Evolutionary conservation across 2,329 filamentous ascomycete species (phyloP).

Genomic region (Colletotrichum filicis): DNA sequence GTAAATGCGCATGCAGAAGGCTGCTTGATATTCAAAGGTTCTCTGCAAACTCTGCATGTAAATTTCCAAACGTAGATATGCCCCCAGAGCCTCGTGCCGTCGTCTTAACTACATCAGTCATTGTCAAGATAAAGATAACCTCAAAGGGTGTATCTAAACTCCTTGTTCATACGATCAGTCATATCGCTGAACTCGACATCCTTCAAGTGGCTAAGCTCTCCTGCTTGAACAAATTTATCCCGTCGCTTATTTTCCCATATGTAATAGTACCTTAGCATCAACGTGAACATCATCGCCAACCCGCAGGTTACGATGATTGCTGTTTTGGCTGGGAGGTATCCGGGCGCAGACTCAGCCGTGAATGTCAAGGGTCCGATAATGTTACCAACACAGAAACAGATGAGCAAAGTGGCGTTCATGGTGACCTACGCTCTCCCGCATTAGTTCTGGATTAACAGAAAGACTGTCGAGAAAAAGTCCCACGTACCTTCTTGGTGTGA

Average conservation of each 20-base stretch:
- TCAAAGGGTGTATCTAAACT: slow-evolving; percentile 55
- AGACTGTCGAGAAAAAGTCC: background rate
- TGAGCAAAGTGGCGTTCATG: slow-evolving; percentile 58
- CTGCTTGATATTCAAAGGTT: no score
- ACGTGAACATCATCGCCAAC: slow-evolving; percentile 15
- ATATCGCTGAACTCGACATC: slow-evolving; percentile 68
- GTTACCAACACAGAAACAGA: slow-evolving; percentile 58
- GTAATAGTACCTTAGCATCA: slow-evolving; percentile 22
- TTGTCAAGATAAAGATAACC: background rate
- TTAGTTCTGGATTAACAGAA: no score
- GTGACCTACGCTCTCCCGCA: slow-evolving; percentile 49
- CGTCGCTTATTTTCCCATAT: slow-evolving; percentile 24
- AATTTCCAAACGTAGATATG: background rate
- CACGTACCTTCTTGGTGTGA: slow-evolving; percentile 67
- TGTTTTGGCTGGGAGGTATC: slow-evolving; percentile 67
- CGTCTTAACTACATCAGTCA: no score
- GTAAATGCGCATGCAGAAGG: no score
- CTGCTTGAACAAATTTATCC: slow-evolving; percentile 53
- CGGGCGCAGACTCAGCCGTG: slow-evolving; percentile 64
- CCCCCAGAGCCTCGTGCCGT: background rate
- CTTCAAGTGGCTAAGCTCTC: slow-evolving; percentile 60
- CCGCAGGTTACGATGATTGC: slow-evolving; percentile 66
- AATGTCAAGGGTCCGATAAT: slow-evolving; percentile 76
- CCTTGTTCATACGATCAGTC: slow-evolving; percentile 74
- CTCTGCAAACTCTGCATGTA: background rate